A percentile compares a stretch with the other conserved stretches of the same genome.
Conservation (phyloP, 768 basidiomycete genomes). For the Podaxis sp. region DNA sequence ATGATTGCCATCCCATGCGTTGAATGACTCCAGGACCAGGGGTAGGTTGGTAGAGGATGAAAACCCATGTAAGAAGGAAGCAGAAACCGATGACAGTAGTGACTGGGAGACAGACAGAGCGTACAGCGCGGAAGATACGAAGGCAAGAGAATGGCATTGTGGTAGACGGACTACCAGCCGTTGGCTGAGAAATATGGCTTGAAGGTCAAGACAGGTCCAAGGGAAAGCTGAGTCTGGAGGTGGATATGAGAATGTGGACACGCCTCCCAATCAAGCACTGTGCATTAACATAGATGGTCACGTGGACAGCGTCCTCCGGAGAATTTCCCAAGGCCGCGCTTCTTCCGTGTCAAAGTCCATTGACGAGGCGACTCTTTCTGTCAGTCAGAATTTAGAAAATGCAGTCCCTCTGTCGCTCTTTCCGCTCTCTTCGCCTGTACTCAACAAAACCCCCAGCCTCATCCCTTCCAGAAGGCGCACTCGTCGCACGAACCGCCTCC, state of each 20-base stretch:
- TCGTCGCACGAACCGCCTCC: conserved; percentile 65
- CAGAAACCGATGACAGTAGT: conserved; percentile 66
- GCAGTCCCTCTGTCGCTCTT: conserved; percentile 34
- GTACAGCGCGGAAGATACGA: conserved; percentile 49
- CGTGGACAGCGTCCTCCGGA: background rate
- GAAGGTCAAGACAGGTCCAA: background rate
- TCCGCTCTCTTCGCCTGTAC: conserved; percentile 33
- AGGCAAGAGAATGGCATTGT: conserved; percentile 41
- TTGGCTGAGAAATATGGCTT: background rate
- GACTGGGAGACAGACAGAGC: conserved; percentile 58
- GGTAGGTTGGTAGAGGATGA: conserved; percentile 79
- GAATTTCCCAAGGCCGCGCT: background rate
- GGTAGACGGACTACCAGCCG: conserved; percentile 18
- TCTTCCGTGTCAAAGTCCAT: background rate
- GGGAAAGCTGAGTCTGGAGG: background rate
- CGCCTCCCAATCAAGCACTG: conserved; percentile 12
- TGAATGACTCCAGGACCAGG: conserved; percentile 70
- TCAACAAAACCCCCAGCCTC: conserved; percentile 34
- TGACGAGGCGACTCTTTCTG: background rate
- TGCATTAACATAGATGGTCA: background rate
- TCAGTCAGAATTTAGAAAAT: conserved; percentile 21
- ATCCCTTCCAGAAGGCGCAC: conserved; percentile 36
- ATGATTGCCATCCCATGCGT: conserved; percentile 86
- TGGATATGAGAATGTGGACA: background rate
- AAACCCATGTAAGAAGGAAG: conserved; percentile 71